Conservation (phyloP, 768 basidiomycete species). For the Hericium rajendrae region DNA sequence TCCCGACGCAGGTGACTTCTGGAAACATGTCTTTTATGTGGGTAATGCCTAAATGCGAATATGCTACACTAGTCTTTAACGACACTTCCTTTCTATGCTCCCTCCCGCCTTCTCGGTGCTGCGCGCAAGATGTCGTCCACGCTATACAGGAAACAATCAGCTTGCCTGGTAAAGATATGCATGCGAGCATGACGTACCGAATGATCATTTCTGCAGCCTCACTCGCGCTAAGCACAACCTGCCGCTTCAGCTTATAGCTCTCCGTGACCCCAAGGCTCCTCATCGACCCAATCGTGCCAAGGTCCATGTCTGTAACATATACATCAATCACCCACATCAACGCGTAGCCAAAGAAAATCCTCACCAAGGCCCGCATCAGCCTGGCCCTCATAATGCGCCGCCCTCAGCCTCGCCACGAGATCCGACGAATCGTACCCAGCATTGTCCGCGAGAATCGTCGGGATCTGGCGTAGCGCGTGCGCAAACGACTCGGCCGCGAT, state of each 20-base stretch:
- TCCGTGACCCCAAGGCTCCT: slow-evolving; percentile 81
- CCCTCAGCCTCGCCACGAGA: slow-evolving; percentile 79
- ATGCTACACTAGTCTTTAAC: background rate
- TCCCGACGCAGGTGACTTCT: no score
- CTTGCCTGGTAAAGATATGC: background rate
- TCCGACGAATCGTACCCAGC: slow-evolving; percentile 98
- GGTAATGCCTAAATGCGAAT: background rate
- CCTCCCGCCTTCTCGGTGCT: slow-evolving; percentile 80
- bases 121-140: slow-evolving; percentile 89
- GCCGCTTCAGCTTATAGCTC: slow-evolving; percentile 94
- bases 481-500: slow-evolving; percentile 91
- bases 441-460: slow-evolving; percentile 94
- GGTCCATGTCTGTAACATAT: slow-evolving; percentile 65
- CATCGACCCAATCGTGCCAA: slow-evolving; percentile 85
- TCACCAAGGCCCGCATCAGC: slow-evolving; percentile 80
- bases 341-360: slow-evolving; percentile 18
- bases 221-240: slow-evolving; percentile 88
- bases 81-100: slow-evolving; percentile 33
- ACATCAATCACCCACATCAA: background rate
- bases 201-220: slow-evolving; percentile 99
- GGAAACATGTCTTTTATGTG: no score
- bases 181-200: slow-evolving; percentile 39
- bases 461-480: slow-evolving; percentile 86
- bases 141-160: slow-evolving; percentile 27
- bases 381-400: slow-evolving; percentile 89